Base-by-base conservation (phyloP, 441 rosid genomes). In the Viola pubescens region DNA sequence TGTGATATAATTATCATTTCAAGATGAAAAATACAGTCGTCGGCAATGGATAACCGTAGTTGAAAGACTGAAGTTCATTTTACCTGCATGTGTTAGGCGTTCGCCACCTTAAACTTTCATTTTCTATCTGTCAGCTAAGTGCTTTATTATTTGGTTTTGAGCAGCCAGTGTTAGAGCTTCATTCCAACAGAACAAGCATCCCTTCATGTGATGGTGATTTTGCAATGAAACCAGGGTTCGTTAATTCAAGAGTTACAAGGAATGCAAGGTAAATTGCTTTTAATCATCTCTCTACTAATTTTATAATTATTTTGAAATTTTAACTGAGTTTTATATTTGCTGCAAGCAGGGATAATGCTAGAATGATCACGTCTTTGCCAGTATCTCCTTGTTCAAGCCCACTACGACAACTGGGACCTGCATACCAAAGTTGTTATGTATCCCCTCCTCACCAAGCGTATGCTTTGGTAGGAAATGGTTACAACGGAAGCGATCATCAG, bases 331-430 rank as follows among this genome's bases (percentile, higher is more conserved):
- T 56, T 10, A 5, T 19, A 8, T 37, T 48, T 46, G 19, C 47
- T 59, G 0, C 52, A 45, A 66, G 72, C 77, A 89, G 98, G 76
- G 94, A 86, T 63, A 84, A 78, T 59, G 75, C 54, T 47, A 84
- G 89, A 73, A 74, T 70, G 64, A 89, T 85, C 53, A 73, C 88
- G 0, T 94, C 98, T 3, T 74, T 86, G 70, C 98, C 97, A 0
- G 97, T 84, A 47, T 94, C 98, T 63, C 98, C 96, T 37, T 79
- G 78, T 73, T 81, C 97, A 61, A 94, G 98, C 70, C 98, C 98
- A 1, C 72, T 87, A 65, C 76, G 97, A 47, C 80, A 84, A 53
- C 52, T 66, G 13, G 91, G 85, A 52, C 76, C 85, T 0, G 80
- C 91, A 37, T 75, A 81, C 56, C 82, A 67, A 74, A 89, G 89